phyloP scores from a whole-genome alignment of 2,329 filamentous ascomycete genomes.

The Neofusicoccum cordaticola region DNA sequence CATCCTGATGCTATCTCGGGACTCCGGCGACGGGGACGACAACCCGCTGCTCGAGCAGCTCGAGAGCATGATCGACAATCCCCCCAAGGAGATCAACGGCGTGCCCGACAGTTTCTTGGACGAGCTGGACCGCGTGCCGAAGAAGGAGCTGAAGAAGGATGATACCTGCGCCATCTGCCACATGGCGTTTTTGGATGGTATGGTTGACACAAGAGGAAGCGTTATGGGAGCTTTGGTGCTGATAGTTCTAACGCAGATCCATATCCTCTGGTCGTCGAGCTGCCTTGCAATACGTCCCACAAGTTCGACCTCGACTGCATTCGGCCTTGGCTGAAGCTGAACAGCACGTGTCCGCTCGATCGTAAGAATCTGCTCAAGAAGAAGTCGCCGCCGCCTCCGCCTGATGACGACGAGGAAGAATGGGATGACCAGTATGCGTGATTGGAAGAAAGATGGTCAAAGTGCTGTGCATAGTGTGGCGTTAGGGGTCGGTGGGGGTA shows the following conservation, averaged over 20 bases:
- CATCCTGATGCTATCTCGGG: constrained; percentile 55
- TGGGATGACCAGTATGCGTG: constrained; percentile 10
- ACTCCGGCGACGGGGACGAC: constrained; percentile 23
- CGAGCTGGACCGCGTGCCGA: constrained; percentile 58
- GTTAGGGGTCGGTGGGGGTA: not conserved
- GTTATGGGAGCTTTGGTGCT: not conserved
- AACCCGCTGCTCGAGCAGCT: constrained; percentile 51
- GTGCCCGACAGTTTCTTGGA: constrained; percentile 61
- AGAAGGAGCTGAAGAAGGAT: constrained; percentile 50
- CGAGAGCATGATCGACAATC: constrained; percentile 55
- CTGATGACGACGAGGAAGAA: constrained; percentile 46
- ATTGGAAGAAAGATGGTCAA: not conserved
- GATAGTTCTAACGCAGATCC: constrained; percentile 38
- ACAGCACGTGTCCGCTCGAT: constrained; percentile 63
- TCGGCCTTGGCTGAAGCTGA: constrained; percentile 61
- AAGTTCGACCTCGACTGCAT: constrained; percentile 65
- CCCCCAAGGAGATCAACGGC: constrained; percentile 59
- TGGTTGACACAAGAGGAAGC: constrained; percentile 15
- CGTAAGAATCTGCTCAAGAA: constrained; percentile 57
- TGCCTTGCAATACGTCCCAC: constrained; percentile 62
- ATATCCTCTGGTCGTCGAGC: constrained; percentile 61
- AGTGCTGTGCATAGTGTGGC: not conserved
- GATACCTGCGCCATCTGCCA: constrained; percentile 61
- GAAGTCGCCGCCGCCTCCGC: constrained; percentile 32
- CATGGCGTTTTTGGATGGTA: constrained; percentile 60